Percentiles rank a stretch among this genome's conserved stretches.
phyloP scores from a whole-genome alignment of 306 rosid species.

The Malus fusca region DNA sequence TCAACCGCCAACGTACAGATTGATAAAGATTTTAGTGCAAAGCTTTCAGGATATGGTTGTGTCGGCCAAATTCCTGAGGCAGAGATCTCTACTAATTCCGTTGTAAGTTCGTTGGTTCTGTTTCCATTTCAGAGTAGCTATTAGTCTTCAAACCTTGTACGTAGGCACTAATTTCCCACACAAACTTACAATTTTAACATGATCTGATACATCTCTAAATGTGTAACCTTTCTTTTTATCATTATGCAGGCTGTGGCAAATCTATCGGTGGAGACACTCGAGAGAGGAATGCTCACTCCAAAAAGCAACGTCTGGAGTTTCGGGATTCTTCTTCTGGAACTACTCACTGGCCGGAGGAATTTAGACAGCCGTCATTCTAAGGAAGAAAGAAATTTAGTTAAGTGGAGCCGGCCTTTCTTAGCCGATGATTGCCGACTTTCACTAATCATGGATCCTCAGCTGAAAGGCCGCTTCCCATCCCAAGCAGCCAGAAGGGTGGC shows the following conservation, averaged over 20 bases:
- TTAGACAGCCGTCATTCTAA: slow-evolving; percentile 83
- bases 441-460: slow-evolving; percentile 86
- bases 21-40: slow-evolving; percentile 98
- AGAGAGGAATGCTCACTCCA: slow-evolving; percentile 92
- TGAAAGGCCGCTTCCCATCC: slow-evolving; percentile 81
- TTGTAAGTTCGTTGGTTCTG: slow-evolving; percentile 41
- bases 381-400: slow-evolving; percentile 91
- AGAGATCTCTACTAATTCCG: slow-evolving; percentile 69
- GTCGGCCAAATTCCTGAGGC: slow-evolving; percentile 85
- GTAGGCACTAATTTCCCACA: not conserved
- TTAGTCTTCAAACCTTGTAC: not conserved
- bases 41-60: slow-evolving; percentile 98
- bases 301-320: slow-evolving; percentile 99
- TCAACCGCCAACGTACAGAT: slow-evolving; percentile 89
- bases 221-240: slow-evolving; percentile 2
- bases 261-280: slow-evolving; percentile 87
- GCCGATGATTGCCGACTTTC: slow-evolving; percentile 77
- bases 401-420: slow-evolving; percentile 92
- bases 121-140: not conserved
- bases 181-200: not conserved
- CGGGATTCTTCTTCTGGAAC: slow-evolving; percentile 80
- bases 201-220: not conserved
- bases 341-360: slow-evolving; percentile 89
- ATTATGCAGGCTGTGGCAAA: slow-evolving; percentile 76
- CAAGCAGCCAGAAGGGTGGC: slow-evolving; percentile 89